phyloP scores from a whole-genome alignment of 1,284 basidiomycete species.

The Pseudozyma sp. region DNA sequence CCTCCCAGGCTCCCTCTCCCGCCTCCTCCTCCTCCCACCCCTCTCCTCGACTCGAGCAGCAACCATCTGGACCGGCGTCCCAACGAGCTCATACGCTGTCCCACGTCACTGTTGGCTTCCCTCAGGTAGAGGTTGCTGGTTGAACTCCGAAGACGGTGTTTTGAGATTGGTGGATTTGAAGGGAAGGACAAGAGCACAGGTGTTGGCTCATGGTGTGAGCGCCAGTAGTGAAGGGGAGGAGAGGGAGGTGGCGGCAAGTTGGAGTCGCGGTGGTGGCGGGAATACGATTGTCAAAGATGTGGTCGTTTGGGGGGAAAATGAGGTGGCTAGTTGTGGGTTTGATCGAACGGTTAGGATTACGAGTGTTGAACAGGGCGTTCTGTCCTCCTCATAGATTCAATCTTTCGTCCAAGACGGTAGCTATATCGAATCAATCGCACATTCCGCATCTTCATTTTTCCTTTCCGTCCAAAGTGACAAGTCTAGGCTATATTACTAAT shows the following conservation, averaged over 20 bases:
- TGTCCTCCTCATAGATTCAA: background rate
- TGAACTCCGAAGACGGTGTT: conserved; percentile 62
- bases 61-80: conserved; percentile 56
- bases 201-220: conserved; percentile 45
- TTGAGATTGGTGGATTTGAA: conserved; percentile 54
- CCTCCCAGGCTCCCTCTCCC: conserved; percentile 26
- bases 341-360: conserved; percentile 55
- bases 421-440: too few species aligned
- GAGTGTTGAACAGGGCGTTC: background rate
- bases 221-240: background rate
- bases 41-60: conserved; percentile 40
- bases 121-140: conserved; percentile 52
- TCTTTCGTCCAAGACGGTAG: too few species aligned
- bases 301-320: conserved; percentile 38
- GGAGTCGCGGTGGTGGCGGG: conserved; percentile 59
- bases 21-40: conserved; percentile 53
- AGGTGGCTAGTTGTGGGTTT: conserved; percentile 61
- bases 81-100: conserved; percentile 42
- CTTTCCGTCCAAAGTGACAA: too few species aligned
- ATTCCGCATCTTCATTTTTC: too few species aligned
- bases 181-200: conserved; percentile 44
- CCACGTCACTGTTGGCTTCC: conserved; percentile 61
- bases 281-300: conserved; percentile 65
- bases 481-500: too few species aligned
- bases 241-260: conserved; percentile 21